Conservation (phyloP, 2,329 filamentous ascomycete genomes). For the Fusarium nodosum region DNA sequence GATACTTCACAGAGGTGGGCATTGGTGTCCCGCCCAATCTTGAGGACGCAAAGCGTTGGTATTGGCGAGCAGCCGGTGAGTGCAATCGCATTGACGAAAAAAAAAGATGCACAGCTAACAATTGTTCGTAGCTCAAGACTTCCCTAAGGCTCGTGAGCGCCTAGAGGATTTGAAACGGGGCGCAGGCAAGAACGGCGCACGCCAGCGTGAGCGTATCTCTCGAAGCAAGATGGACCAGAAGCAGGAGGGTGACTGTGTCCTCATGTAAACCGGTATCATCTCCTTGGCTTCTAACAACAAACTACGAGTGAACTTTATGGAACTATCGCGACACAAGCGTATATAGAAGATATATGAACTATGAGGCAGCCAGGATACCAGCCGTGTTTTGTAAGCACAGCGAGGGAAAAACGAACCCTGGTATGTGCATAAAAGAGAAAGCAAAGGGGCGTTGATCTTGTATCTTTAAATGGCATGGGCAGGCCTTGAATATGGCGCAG, state of each 20-base stretch:
- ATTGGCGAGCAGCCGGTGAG: slow-evolving; percentile 96
- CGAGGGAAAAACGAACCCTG: neutral
- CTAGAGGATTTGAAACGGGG: slow-evolving; percentile 88
- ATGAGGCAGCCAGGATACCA: neutral
- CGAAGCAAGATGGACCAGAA: slow-evolving; percentile 85
- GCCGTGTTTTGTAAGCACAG: neutral
- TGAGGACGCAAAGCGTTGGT: slow-evolving; percentile 98
- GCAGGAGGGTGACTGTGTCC: slow-evolving; percentile 87
- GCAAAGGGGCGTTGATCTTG: slow-evolving; percentile 30
- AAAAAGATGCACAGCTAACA: slow-evolving; percentile 48
- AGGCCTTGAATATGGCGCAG: slow-evolving; percentile 18
- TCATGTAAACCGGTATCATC: slow-evolving; percentile 73
- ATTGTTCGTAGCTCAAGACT: slow-evolving; percentile 80
- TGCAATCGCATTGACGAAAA: slow-evolving; percentile 46
- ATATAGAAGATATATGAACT: slow-evolving; percentile 5
- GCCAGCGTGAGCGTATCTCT: slow-evolving; percentile 82
- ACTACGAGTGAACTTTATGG: slow-evolving; percentile 5
- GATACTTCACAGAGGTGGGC: slow-evolving; percentile 95
- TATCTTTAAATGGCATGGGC: slow-evolving; percentile 28
- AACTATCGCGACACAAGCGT: neutral
- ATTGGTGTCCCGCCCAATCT: slow-evolving; percentile 89
- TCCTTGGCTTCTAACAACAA: slow-evolving; percentile 2
- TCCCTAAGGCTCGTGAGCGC: slow-evolving; percentile 90
- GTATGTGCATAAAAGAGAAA: slow-evolving; percentile 13
- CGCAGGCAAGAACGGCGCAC: slow-evolving; percentile 76